Conservation (phyloP, 1,284 basidiomycete species). For the Ustilago xerochloae region DNA sequence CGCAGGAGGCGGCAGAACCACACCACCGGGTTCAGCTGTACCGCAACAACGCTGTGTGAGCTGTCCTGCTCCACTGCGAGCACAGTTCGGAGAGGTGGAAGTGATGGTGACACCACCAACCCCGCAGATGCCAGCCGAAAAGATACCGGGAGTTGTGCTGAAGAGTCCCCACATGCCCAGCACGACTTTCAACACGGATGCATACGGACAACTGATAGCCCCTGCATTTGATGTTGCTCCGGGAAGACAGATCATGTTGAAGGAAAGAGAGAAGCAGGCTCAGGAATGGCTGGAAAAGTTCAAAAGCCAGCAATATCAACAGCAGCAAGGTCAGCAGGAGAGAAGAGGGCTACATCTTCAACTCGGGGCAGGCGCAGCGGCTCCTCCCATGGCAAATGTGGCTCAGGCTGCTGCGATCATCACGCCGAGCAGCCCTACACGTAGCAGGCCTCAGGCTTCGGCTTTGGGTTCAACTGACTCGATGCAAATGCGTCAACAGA, state of each 20-base stretch:
- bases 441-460: neutral
- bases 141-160: slow-evolving; percentile 22
- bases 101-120: slow-evolving; percentile 43
- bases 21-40: neutral
- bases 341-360: slow-evolving; percentile 7
- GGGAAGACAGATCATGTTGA: slow-evolving; percentile 25
- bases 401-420: slow-evolving; percentile 20
- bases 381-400: slow-evolving; percentile 18
- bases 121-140: slow-evolving; percentile 18
- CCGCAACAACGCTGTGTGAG: slow-evolving; percentile 23
- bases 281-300: slow-evolving; percentile 18
- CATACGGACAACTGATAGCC: slow-evolving; percentile 17
- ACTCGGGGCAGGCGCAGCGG: slow-evolving; percentile 5
- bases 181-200: slow-evolving; percentile 12
- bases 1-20: neutral
- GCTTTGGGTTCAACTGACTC: neutral
- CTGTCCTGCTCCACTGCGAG: slow-evolving; percentile 26
- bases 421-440: slow-evolving; percentile 9
- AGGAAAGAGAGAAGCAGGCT: slow-evolving; percentile 21
- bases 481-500: neutral
- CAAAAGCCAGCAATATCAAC: slow-evolving; percentile 19
- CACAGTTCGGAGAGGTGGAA: slow-evolving; percentile 24
- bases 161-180: slow-evolving; percentile 14
- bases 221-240: slow-evolving; percentile 41
- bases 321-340: too few species aligned